phyloP scores from a whole-genome alignment of 129 eudicot genomes.

The Flaveria sonorensis region DNA sequence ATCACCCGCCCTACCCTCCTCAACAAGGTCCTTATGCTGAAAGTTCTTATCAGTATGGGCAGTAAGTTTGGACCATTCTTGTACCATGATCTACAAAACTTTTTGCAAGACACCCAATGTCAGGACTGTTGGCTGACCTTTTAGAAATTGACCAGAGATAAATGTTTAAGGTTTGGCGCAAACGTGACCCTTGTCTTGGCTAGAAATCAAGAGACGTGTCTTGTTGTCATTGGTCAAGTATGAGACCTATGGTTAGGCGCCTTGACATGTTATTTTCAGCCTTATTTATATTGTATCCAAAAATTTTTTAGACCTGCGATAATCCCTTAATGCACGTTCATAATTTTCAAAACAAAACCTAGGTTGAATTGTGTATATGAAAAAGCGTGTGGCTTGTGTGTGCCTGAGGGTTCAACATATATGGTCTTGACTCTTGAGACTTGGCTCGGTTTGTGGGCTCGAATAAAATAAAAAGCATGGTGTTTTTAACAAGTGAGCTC shows the following conservation, averaged over 20 bases:
- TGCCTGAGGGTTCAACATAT: background rate
- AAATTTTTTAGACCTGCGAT: background rate
- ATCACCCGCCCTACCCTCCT: constrained; percentile 42
- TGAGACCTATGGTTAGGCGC: constrained; percentile 29
- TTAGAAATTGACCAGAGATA: constrained; percentile 34
- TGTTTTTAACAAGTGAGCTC: background rate
- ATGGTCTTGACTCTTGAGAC: background rate
- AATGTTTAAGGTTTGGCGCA: constrained; percentile 20
- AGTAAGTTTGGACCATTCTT: constrained; percentile 26
- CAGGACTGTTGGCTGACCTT: constrained; percentile 22
- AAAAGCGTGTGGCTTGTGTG: constrained; percentile 9
- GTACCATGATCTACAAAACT: constrained; percentile 43
- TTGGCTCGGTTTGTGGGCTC: constrained; percentile 8
- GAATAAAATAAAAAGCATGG: constrained; percentile 1
- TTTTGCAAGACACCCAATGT: constrained; percentile 26
- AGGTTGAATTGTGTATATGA: constrained; percentile 6
- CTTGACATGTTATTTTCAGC: constrained; percentile 23
- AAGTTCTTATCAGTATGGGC: constrained; percentile 52
- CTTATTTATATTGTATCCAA: constrained; percentile 26
- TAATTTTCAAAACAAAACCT: constrained; percentile 7
- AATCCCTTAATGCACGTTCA: constrained; percentile 11
- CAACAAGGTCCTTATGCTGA: constrained; percentile 51
- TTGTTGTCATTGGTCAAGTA: constrained; percentile 22
- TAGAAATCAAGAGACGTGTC: constrained; percentile 26
- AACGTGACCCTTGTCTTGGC: constrained; percentile 27